Conservation (phyloP, 2,329 filamentous ascomycete genomes). For the Davidsoniella virescens region DNA sequence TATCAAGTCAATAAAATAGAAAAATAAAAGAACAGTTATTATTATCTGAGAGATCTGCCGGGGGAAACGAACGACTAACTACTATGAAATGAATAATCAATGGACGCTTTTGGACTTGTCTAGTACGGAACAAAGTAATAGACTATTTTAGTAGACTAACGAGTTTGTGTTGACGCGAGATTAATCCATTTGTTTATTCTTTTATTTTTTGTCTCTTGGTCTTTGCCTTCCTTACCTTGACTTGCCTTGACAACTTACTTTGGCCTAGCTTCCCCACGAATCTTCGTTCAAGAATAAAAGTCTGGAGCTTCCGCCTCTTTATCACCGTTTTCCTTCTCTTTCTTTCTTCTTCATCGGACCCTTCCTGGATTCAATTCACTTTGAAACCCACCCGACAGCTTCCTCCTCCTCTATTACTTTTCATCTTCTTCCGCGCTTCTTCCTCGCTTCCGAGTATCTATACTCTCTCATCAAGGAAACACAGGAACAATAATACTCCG, state of each 20-base stretch:
- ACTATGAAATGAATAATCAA: no score
- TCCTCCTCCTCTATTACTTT: neutral
- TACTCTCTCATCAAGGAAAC: neutral
- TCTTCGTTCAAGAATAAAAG: conserved; percentile 7
- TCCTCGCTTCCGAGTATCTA: no score
- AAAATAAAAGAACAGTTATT: no score
- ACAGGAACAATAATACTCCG: neutral
- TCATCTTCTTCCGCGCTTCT: neutral
- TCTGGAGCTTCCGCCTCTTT: conserved; percentile 6
- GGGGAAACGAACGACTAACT: no score
- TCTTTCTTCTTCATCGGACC: conserved; percentile 10
- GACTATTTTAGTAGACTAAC: no score
- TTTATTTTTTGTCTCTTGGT: neutral
- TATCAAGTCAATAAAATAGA: no score
- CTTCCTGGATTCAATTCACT: conserved; percentile 6
- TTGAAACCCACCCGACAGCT: neutral
- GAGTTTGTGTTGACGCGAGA: no score
- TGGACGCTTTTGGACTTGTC: no score
- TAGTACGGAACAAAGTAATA: no score
- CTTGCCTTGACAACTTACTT: neutral
- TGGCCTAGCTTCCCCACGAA: neutral
- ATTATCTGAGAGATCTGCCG: no score
- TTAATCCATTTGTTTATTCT: neutral
- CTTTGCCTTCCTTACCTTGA: neutral
- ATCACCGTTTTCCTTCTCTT: neutral